Conservation (phyloP, 306 rosid species). For the Casuarina cunninghamiana region DNA sequence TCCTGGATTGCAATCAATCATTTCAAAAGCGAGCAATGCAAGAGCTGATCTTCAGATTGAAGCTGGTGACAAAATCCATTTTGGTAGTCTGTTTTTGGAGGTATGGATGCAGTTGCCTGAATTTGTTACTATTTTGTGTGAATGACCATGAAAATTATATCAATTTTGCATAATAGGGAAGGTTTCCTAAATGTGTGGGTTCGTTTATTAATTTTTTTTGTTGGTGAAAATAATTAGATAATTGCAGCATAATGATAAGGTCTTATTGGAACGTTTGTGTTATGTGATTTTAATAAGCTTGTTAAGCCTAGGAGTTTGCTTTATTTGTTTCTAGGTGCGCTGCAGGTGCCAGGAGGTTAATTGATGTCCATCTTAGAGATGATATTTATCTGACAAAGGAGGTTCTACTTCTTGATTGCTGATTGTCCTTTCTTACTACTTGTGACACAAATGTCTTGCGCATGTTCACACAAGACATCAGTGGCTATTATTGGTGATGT, state of each 20-base stretch:
- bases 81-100: constrained; percentile 87
- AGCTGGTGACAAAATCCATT: constrained; percentile 54
- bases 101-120: constrained; percentile 36
- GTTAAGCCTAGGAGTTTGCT: background rate
- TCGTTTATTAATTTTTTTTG: background rate
- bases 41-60: constrained; percentile 67
- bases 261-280: background rate
- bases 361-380: background rate
- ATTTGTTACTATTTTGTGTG: background rate
- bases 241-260: background rate
- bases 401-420: background rate
- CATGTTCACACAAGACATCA: background rate
- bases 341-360: background rate
- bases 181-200: background rate
- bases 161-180: background rate
- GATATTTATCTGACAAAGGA: background rate
- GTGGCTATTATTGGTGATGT: background rate
- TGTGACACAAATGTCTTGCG: background rate
- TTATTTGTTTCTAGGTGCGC: background rate
- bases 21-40: constrained; percentile 82
- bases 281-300: background rate
- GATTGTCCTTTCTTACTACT: background rate
- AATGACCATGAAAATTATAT: background rate
- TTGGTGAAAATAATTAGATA: background rate
- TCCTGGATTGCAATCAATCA: constrained; percentile 74